Base-by-base conservation (phyloP, 2,329 filamentous ascomycete species). In the Zasmidium angulare region DNA sequence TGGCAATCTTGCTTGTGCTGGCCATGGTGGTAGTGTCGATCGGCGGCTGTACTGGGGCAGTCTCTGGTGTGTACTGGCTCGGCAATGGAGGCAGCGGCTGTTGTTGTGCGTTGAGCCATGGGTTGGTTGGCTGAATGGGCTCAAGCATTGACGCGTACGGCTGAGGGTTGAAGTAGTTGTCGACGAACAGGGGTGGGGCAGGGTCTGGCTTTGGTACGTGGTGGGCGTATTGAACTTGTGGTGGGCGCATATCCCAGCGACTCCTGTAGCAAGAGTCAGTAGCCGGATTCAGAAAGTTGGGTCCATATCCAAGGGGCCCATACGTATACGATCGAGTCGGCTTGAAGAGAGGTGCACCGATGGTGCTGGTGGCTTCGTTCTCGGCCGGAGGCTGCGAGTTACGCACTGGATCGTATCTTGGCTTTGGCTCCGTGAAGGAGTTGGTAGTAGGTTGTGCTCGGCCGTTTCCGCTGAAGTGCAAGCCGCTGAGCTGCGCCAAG, bases 361-460 rank as follows among this genome's bases (percentile, higher is more conserved):
- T 21, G 23, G 26, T 22, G 47, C 24, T 46, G 19, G 49, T 17
- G 21, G 17, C 29, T 14, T 47, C 46, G 49, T 51, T 36, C 47
- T 60, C 54, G 19, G 22, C 29, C 14, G 60, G 49, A 17, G 57
- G 60, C 46, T 63, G 61, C 17, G 61, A 67, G 31, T 63, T 60
- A 46, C 68, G 67, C 4, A 70, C 64, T 20, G 69, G 68, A 53
- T 71, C 69, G 62, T 69, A 70, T 21, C 59, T 64, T n/a, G 64
- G 57, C 49, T 65, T 65, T 31, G 40, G 46, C 6, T 22, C 23
- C 20, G 26, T 21, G 46, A 50, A 26, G 6, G 36, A 55, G 7
- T 43, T 48, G 23, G 48, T 55, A 2, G 14, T 4, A 19, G 40
- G 12, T 17, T 55, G 53, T 19, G 22, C 40, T 11, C 17, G 21